phyloP scores from a whole-genome alignment of 176 grass and related monocot species.

The Triticum turgidum region DNA sequence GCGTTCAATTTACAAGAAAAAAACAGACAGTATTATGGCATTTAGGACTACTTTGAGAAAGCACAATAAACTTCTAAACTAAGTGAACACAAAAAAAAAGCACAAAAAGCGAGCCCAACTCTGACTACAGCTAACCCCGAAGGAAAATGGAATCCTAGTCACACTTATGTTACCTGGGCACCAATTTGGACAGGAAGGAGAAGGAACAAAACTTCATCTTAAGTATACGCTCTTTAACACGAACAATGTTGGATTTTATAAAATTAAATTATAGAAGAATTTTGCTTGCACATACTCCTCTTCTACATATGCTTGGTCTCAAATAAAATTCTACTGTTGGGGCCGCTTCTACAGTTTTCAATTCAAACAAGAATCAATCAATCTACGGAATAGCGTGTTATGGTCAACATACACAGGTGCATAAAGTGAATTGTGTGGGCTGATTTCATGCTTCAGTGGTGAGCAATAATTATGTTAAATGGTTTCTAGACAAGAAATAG shows the following conservation, averaged over 20 bases:
- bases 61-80: not conserved
- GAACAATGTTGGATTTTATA: not conserved
- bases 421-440: not conserved
- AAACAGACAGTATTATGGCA: not conserved
- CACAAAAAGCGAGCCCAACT: not conserved
- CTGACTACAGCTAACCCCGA: not conserved
- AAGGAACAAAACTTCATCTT: not conserved
- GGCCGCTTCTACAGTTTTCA: too few relatives aligned
- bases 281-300: not conserved
- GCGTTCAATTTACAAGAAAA: not conserved
- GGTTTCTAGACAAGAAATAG: slow-evolving; percentile 6
- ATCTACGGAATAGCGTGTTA: not conserved
- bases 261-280: not conserved
- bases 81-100: not conserved
- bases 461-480: not conserved
- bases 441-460: slow-evolving; percentile 6
- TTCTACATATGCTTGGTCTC: too few relatives aligned
- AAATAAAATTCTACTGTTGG: too few relatives aligned
- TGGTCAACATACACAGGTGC: not conserved
- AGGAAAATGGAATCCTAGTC: not conserved
- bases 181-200: not conserved
- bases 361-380: not conserved
- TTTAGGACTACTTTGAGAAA: not conserved
- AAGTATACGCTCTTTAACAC: not conserved
- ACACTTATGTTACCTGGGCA: not conserved